Evolutionary conservation across 345 rosid genomes (phyloP).

Genomic region (Syzygium aqueum): DNA sequence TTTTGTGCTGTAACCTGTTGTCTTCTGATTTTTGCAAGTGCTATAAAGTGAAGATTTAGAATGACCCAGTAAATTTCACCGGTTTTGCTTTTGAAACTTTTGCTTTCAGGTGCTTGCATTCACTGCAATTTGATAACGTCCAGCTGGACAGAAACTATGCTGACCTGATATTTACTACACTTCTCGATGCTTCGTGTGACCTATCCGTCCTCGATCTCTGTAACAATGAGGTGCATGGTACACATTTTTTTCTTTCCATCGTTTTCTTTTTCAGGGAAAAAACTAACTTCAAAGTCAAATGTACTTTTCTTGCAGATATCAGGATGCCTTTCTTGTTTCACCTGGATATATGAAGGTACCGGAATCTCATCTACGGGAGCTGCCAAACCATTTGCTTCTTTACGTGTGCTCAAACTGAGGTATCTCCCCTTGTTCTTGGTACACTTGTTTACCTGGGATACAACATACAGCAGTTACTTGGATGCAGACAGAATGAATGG

Average conservation of each 20-base stretch:
- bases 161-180: conserved; percentile 33
- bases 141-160: conserved; percentile 41
- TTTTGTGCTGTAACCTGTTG: not conserved
- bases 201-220: conserved; percentile 66
- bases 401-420: conserved; percentile 61
- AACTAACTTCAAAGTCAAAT: not conserved
- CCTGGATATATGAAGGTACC: conserved; percentile 24
- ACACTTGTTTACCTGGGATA: not conserved
- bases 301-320: conserved; percentile 29
- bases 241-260: not conserved
- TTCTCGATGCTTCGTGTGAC: conserved; percentile 45
- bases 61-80: not conserved
- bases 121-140: conserved; percentile 45
- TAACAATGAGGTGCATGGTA: conserved; percentile 57
- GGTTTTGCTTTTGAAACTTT: not conserved
- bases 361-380: conserved; percentile 9
- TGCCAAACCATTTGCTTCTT: conserved; percentile 40
- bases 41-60: not conserved
- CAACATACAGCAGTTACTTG: not conserved
- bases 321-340: conserved; percentile 66
- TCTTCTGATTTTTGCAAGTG: not conserved
- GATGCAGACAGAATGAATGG: not conserved
- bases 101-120: conserved; percentile 48
- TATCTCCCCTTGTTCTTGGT: conserved; percentile 2
- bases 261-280: not conserved